Percentiles rank a stretch among this genome's conserved stretches.
phyloP scores from a whole-genome alignment of 2,329 filamentous ascomycete species.

The Xylariaceae sp. region DNA sequence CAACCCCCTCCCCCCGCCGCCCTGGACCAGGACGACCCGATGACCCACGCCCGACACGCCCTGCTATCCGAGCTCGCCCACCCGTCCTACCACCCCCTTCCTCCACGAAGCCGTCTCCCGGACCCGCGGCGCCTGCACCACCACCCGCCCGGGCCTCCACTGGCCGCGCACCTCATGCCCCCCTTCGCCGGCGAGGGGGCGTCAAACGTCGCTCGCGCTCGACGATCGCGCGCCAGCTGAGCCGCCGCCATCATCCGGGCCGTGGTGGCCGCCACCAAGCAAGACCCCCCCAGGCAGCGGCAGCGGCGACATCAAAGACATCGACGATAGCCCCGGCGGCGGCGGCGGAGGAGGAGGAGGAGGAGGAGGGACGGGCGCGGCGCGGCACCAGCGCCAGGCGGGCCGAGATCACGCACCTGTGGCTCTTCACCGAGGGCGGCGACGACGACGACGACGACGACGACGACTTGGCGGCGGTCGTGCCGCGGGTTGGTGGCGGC shows the following conservation, averaged over 20 bases:
- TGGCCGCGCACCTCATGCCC: slow-evolving; percentile 54
- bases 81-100: too few species aligned
- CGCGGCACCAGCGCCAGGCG: slow-evolving; percentile 34
- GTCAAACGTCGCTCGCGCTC: too few species aligned
- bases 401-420: slow-evolving; percentile 41
- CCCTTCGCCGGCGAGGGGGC: slow-evolving; percentile 57
- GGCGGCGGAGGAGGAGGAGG: too few species aligned
- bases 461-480: slow-evolving; percentile 1
- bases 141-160: slow-evolving; percentile 43
- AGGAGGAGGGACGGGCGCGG: too few species aligned
- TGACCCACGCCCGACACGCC: too few species aligned
- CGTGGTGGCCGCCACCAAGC: slow-evolving; percentile 16
- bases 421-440: slow-evolving; percentile 40
- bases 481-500: slow-evolving; percentile 12
- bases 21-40: too few species aligned
- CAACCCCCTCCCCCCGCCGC: too few species aligned
- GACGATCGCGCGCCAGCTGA: too few species aligned
- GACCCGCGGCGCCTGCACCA: slow-evolving; percentile 44
- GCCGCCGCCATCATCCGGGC: slow-evolving; percentile 32
- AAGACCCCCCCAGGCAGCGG: too few species aligned
- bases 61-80: too few species aligned
- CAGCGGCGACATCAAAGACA: slow-evolving; percentile 1
- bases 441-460: slow-evolving; percentile 9
- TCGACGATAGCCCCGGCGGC: too few species aligned
- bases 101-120: slow-evolving; percentile 37